Conservation (phyloP, 768 basidiomycete species). For the Leccinum aurantiacum region DNA sequence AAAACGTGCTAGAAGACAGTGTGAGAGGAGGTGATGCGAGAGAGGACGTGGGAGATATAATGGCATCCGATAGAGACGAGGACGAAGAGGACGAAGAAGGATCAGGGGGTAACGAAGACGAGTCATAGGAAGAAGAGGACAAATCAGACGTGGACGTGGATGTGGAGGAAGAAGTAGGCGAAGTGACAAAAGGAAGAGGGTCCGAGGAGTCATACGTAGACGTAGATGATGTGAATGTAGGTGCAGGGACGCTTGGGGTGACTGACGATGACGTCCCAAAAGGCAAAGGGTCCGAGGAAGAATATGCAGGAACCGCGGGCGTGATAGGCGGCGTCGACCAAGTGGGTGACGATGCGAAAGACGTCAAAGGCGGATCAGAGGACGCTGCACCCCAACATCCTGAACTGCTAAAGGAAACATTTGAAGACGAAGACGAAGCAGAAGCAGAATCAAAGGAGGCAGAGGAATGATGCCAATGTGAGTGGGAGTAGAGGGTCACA, state of each 20-base stretch:
- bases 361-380: background rate
- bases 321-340: background rate
- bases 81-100: background rate
- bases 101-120: background rate
- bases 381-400: background rate
- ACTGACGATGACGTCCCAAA: background rate
- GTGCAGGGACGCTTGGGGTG: background rate
- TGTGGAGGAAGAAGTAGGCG: background rate
- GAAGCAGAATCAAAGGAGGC: background rate
- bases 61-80: background rate
- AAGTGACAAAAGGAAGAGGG: background rate
- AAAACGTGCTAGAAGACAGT: background rate
- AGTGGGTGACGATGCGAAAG: background rate
- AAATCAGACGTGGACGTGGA: background rate
- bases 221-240: background rate
- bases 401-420: background rate
- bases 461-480: background rate
- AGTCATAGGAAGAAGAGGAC: background rate
- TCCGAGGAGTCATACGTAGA: background rate
- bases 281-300: background rate
- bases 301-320: background rate
- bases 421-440: background rate
- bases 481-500: background rate
- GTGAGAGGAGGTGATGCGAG: background rate
- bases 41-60: background rate